Conservation (phyloP, 208 protist genomes). For the Angomonas deanei region DNA sequence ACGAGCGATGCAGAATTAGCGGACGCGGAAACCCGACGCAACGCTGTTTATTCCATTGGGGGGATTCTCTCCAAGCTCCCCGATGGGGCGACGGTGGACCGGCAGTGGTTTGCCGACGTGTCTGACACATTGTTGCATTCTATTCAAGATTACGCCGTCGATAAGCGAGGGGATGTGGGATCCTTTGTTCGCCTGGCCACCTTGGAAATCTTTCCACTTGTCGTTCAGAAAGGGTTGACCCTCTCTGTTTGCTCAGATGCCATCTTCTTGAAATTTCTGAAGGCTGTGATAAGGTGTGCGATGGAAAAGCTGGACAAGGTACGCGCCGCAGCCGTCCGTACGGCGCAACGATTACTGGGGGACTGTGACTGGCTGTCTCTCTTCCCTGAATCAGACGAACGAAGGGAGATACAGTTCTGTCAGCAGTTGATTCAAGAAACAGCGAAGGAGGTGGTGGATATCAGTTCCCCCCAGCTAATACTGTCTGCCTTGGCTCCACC, state of each 20-base stretch:
- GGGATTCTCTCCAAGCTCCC: conserved; percentile 23
- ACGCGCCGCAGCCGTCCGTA: conserved; percentile 46
- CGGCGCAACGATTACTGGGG: conserved; percentile 18
- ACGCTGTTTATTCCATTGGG: conserved; percentile 71
- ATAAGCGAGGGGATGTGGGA: conserved; percentile 97
- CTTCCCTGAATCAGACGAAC: background rate
- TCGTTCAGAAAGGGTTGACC: conserved; percentile 39
- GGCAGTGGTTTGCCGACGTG: conserved; percentile 19
- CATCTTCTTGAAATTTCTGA: conserved; percentile 24
- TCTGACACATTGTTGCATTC: conserved; percentile 59
- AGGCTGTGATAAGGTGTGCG: conserved; percentile 25
- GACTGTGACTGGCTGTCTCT: background rate
- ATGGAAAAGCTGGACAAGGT: conserved; percentile 93
- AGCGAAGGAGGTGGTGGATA: conserved; percentile 5
- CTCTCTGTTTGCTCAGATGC: conserved; percentile 11
- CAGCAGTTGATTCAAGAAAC: background rate
- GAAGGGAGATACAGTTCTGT: background rate
- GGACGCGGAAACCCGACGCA: conserved; percentile 90
- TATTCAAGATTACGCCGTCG: conserved; percentile 90
- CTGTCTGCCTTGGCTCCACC: conserved; percentile 35
- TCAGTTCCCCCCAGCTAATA: conserved; percentile 32
- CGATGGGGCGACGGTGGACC: conserved; percentile 9
- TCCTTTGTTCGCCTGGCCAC: conserved; percentile 94
- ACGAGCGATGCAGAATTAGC: conserved; percentile 48
- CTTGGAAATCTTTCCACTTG: conserved; percentile 47